A percentile compares a stretch with the other conserved stretches of the same genome.
Conservation (phyloP, 495 filamentous ascomycete genomes). For the Tuber calosporum region DNA sequence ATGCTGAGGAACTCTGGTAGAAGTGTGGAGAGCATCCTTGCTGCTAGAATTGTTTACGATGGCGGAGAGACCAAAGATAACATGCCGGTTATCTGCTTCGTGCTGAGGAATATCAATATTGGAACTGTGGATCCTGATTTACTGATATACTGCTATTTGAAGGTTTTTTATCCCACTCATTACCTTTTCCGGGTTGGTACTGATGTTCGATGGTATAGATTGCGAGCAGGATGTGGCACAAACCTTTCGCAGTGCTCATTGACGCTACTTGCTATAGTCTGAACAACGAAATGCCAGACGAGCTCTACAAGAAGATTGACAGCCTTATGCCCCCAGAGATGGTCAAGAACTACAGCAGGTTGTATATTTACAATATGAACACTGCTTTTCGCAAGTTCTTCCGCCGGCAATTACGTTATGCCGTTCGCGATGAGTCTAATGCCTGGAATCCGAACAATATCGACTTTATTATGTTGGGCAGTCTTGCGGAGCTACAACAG, state of each 20-base stretch:
- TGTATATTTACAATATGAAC: conserved; percentile 66
- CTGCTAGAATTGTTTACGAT: conserved; percentile 58
- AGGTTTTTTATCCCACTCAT: conserved; percentile 43
- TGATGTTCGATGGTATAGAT: conserved; percentile 44
- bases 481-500: conserved; percentile 54
- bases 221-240: conserved; percentile 60
- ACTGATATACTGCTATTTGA: conserved; percentile 58
- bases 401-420: conserved; percentile 52
- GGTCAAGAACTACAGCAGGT: conserved; percentile 49
- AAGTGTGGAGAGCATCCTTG: conserved; percentile 54
- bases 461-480: conserved; percentile 56
- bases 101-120: conserved; percentile 56
- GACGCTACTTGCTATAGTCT: conserved; percentile 60
- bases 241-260: conserved; percentile 57
- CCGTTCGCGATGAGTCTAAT: conserved; percentile 51
- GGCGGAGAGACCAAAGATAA: conserved; percentile 63
- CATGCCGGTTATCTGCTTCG: conserved; percentile 58
- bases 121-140: conserved; percentile 56
- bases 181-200: neutral
- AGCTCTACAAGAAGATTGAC: conserved; percentile 53
- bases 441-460: conserved; percentile 55
- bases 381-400: conserved; percentile 58
- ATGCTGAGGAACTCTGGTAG: conserved; percentile 61
- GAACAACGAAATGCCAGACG: conserved; percentile 55
- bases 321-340: conserved; percentile 55